Conservation (phyloP, 2,329 filamentous ascomycete genomes). For the Aaosphaeria arxii region DNA sequence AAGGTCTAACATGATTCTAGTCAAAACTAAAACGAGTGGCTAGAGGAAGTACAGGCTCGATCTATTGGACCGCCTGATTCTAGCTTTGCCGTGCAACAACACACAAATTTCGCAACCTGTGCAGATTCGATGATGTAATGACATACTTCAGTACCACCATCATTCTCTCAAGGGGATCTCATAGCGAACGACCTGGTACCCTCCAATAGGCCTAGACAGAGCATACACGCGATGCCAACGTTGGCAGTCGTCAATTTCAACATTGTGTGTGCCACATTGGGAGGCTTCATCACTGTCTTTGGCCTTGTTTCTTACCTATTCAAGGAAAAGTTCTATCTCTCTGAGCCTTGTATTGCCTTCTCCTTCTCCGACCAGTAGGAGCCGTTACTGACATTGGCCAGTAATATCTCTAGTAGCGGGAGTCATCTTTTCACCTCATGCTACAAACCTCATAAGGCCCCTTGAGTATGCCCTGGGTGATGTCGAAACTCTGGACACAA, state of each 20-base stretch:
- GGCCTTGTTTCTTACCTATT: slow-evolving; percentile 84
- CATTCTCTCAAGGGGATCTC: no score
- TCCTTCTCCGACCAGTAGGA: background rate
- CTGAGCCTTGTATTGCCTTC: slow-evolving; percentile 66
- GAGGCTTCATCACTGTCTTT: slow-evolving; percentile 87
- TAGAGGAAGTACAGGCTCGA: no score
- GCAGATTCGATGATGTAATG: no score
- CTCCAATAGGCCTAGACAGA: no score
- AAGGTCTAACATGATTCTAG: no score
- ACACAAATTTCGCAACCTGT: no score
- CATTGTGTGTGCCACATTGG: slow-evolving; percentile 74
- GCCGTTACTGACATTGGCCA: slow-evolving; percentile 30
- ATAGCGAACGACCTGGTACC: no score
- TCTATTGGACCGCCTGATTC: no score
- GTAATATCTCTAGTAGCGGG: slow-evolving; percentile 83
- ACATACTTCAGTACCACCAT: no score
- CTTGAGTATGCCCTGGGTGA: slow-evolving; percentile 67
- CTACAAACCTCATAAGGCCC: slow-evolving; percentile 69
- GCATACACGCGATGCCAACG: slow-evolving; percentile 50
- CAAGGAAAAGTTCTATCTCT: slow-evolving; percentile 88
- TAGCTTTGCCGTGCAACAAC: no score
- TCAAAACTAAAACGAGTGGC: no score
- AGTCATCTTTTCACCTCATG: slow-evolving; percentile 74
- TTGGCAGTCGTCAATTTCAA: slow-evolving; percentile 75
- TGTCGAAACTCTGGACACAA: slow-evolving; percentile 60